Percentiles rank a stretch among this genome's conserved stretches.
Evolutionary conservation across 805 yeast species (phyloP).

Genomic region (Pichia californica): DNA sequence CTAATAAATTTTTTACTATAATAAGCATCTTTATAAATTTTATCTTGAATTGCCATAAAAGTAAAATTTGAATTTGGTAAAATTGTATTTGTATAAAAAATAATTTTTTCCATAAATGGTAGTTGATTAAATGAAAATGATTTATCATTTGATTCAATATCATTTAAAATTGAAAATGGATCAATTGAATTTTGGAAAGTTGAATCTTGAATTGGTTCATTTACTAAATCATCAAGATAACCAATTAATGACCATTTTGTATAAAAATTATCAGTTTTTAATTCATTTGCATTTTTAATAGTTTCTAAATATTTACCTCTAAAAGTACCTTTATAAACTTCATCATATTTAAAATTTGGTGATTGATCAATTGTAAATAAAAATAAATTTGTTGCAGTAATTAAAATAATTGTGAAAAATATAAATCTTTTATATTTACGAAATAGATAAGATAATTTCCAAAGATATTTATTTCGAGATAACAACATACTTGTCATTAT

Average conservation of each 20-base stretch:
- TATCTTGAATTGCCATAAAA: conserved; percentile 25
- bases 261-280: conserved; percentile 24
- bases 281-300: conserved; percentile 17
- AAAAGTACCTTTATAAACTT: conserved; percentile 26
- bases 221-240: conserved; percentile 25
- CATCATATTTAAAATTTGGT: conserved; percentile 17
- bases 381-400: background rate
- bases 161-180: conserved; percentile 19
- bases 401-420: background rate
- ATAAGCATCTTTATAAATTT: conserved; percentile 26
- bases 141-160: conserved; percentile 13
- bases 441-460: conserved; percentile 1
- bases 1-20: conserved; percentile 22
- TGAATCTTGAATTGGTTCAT: conserved; percentile 24
- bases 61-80: conserved; percentile 19
- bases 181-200: conserved; percentile 17
- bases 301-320: conserved; percentile 24
- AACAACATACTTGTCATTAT: too few relatives aligned
- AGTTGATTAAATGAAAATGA: conserved; percentile 10
- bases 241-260: conserved; percentile 23
- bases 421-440: background rate
- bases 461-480: background rate
- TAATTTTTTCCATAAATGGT: conserved; percentile 14
- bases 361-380: background rate
- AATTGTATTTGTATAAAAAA: conserved; percentile 15